Evolutionary conservation across 768 basidiomycete species (phyloP), one percentile per base, ranked within the genome.

Genomic region (Termitomyces sp.): DNA sequence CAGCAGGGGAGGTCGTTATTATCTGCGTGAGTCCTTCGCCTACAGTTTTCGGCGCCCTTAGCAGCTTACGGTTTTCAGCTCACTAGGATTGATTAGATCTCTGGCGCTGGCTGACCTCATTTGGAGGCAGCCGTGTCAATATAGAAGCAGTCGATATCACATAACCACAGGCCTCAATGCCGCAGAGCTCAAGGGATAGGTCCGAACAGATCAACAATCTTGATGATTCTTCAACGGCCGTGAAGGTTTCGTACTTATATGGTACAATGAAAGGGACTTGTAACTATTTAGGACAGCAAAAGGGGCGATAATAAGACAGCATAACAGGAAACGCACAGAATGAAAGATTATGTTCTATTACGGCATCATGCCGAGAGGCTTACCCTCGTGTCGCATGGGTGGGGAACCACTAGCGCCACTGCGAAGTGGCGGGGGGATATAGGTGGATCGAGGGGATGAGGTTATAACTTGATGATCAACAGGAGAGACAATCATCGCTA

Each of bases 401-500:
- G 70, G 68, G 17, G 70, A 67, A 21, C 60, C 59, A 37, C 64
- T 63, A 17, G 61, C 54, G 19, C 65, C 66, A 60, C 63, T 68
- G 23, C 65, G 56, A 30, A 65, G 59, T 17, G 67, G 62, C 14
- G 69, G 70, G 15, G 72, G 65, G n/a, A 72, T 60, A 51, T 70
- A 70, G 26, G 68, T 50, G 19, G 63, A 61, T 28, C 70, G 64
- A 23, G 74, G 73, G 11, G 75, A 75, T 21, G 75, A 75, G 21
- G 71, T 68, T 38, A 72, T 68, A 28, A 74, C 72, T 12, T 67
- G 69, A 55, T 75, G 71, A 50, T 76, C 75, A 5, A 73, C 70
- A 0, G 84, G 84, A n/a, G 84, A 83, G 44, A 85, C 76, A 63
- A 85, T 80, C 75, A 83, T 79, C 17, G 83, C 84, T 41, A 85